Conservation (phyloP, 148 eudicot species). For the Beta vulgaris region DNA sequence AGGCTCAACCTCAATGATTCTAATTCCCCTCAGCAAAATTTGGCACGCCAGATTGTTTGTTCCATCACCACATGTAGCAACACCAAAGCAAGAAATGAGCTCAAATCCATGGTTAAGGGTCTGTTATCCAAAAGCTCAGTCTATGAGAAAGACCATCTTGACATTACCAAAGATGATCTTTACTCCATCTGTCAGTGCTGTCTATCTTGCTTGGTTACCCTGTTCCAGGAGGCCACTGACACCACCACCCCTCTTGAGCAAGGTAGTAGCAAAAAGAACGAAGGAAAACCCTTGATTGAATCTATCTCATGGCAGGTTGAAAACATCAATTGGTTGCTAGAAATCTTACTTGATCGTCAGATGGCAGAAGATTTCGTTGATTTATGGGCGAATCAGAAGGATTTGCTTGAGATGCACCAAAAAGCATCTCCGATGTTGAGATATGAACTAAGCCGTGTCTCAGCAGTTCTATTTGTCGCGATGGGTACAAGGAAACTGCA, state of each 20-base stretch:
- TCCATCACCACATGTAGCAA: slow-evolving; percentile 59
- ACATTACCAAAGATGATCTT: slow-evolving; percentile 66
- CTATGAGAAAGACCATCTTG: slow-evolving; percentile 55
- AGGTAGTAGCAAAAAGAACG: slow-evolving; percentile 21
- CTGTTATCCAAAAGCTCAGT: slow-evolving; percentile 76
- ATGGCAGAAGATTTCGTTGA: slow-evolving; percentile 82
- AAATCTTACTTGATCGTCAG: slow-evolving; percentile 73
- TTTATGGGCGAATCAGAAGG: slow-evolving; percentile 63
- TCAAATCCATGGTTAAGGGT: slow-evolving; percentile 74
- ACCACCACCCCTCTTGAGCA: slow-evolving; percentile 21
- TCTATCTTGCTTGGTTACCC: slow-evolving; percentile 40
- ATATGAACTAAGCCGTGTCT: slow-evolving; percentile 85
- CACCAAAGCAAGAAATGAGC: slow-evolving; percentile 71
- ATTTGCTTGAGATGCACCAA: slow-evolving; percentile 54
- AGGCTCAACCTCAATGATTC: slow-evolving; percentile 51
- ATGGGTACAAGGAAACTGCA: slow-evolving; percentile 81
- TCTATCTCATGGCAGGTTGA: slow-evolving; percentile 78
- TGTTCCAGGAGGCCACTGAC: slow-evolving; percentile 57
- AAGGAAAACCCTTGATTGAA: slow-evolving; percentile 57
- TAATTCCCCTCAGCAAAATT: slow-evolving; percentile 44
- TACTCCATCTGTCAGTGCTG: slow-evolving; percentile 60
- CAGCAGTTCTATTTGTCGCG: slow-evolving; percentile 71
- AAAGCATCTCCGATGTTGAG: slow-evolving; percentile 70
- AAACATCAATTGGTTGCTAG: slow-evolving; percentile 75
- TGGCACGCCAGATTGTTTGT: slow-evolving; percentile 60